Evolutionary conservation across 2,329 filamentous ascomycete genomes (phyloP), one percentile per base, ranked within the genome.

Genomic region (Chalara sp.): DNA sequence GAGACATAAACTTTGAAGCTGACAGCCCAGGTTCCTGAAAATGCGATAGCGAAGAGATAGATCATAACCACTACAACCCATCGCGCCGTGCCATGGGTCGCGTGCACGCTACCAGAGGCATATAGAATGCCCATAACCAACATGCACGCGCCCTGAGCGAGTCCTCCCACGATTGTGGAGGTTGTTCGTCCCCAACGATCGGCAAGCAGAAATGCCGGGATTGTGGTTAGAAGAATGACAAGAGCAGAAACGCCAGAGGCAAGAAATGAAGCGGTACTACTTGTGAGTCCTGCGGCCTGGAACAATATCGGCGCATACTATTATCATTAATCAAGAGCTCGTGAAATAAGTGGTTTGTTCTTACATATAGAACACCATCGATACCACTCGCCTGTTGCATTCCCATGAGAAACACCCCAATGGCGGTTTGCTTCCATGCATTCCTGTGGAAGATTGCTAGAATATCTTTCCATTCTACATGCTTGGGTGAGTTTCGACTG

Each of bases 301-400:
- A 85, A 85, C 0, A 86, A 69, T 0, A 76, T 65, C 0, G 81
- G 81, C 0, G 81, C 79, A 51, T 85, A 85, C 73, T 80, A 30
- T 44, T 46, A 13, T 43, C 39, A 21, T 50, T 7, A 48, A 21
- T 42, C 21, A 29, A 41, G 21, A 28, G 11, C 35, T 32, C 32
- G 6, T 32, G 35, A 39, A n/a, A 35, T n/a, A 5, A 31, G 35
- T 29, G 31, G 21, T 37, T 35, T 29, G 13, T 7, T 67, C 72
- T 61, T 60, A 79, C 78, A 52, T 81, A 84, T 29, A 82, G 69
- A 5, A 84, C 73, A 0, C 77, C 81, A 55, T 85, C 81, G 46
- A 84, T 84, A 0, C 81, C 80, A 31, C 71, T 77, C 0, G 84
- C 65, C 57, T 85, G 81, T 32, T 79, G 72, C 71, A 82, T 79